A percentile compares a stretch with the other conserved stretches of the same genome.
Evolutionary conservation across 345 rosid genomes (phyloP).

Genomic region (Anastatica hierochuntica): DNA sequence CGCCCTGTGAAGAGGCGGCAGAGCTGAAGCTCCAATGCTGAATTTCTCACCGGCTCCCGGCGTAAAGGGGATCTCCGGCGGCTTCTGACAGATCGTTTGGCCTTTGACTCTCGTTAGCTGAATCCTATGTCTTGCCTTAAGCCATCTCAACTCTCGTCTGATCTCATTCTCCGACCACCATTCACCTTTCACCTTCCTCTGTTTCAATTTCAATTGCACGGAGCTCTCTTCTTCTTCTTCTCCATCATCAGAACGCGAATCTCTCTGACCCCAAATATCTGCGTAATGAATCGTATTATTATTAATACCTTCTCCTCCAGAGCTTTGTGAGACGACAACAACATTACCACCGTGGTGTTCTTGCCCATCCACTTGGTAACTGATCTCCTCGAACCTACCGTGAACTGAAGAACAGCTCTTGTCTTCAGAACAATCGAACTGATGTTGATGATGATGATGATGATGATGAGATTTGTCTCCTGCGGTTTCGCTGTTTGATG

Average conservation of each 20-base stretch:
- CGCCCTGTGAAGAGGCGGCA: conserved; percentile 49
- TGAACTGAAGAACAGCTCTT: conserved; percentile 40
- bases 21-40: conserved; percentile 30
- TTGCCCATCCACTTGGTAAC: conserved; percentile 50
- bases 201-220: too few relatives aligned
- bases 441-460: conserved; percentile 24
- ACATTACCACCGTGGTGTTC: conserved; percentile 27
- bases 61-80: not conserved
- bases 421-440: conserved; percentile 29
- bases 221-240: conserved; percentile 5
- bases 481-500: conserved; percentile 26
- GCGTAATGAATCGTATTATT: conserved; percentile 27
- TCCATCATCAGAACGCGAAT: conserved; percentile 36
- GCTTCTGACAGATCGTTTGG: conserved; percentile 20
- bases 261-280: conserved; percentile 55
- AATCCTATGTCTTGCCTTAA: conserved; percentile 68
- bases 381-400: conserved; percentile 81
- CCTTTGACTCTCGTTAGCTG: conserved; percentile 51
- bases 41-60: too few relatives aligned
- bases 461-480: conserved; percentile 35
- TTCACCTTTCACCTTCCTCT: conserved; percentile 4
- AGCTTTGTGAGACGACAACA: not conserved
- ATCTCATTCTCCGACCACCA: conserved; percentile 54
- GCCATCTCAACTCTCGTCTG: conserved; percentile 79
- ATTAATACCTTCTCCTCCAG: not conserved